These are phyloP conservation scores for Pezicula carpinea DNA, from an alignment of 2,329 filamentous ascomycete species.

Conservation along the genomic window DNA sequence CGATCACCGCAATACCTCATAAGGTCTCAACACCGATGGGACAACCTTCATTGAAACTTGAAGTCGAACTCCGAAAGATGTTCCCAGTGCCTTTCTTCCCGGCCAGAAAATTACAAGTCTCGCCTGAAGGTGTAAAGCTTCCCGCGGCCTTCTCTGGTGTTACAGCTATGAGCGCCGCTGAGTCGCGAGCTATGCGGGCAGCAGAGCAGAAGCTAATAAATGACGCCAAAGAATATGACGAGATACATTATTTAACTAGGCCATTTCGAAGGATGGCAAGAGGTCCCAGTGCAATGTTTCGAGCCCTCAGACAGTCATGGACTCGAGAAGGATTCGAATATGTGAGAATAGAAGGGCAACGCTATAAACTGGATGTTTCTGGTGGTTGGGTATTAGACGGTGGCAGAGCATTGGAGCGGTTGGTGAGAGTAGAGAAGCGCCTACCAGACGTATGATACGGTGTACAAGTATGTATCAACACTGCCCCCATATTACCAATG, in stretches of 20 bases:
- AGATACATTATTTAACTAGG: conserved; percentile 50
- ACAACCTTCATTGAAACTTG: conserved; percentile 37
- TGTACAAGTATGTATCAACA: too few relatives aligned
- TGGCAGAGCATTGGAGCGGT: conserved; percentile 52
- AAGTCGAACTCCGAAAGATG: conserved; percentile 38
- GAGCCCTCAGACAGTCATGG: conserved; percentile 44
- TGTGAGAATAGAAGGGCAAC: conserved; percentile 41
- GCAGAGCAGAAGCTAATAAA: conserved; percentile 33
- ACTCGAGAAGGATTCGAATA: conserved; percentile 52
- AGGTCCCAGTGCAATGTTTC: conserved; percentile 37
- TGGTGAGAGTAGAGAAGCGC: conserved; percentile 34
- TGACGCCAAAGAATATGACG: conserved; percentile 40
- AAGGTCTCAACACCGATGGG: not conserved
- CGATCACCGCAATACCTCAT: conserved; percentile 24
- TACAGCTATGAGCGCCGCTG: conserved; percentile 14
- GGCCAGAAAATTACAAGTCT: conserved; percentile 15
- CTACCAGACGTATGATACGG: too few relatives aligned
- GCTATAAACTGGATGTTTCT: conserved; percentile 55
- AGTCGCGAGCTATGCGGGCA: conserved; percentile 27
- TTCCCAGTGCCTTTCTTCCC: conserved; percentile 26
- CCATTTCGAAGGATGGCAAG: conserved; percentile 49
- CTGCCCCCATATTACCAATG: too few relatives aligned
- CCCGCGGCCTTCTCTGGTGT: conserved; percentile 26
- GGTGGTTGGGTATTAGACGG: conserved; percentile 55
- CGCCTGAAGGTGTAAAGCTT: conserved; percentile 18